These are phyloP conservation scores for Cyberlindnera euphorbiae DNA, from an alignment of 805 yeast genomes.

Conservation along the genomic window DNA sequence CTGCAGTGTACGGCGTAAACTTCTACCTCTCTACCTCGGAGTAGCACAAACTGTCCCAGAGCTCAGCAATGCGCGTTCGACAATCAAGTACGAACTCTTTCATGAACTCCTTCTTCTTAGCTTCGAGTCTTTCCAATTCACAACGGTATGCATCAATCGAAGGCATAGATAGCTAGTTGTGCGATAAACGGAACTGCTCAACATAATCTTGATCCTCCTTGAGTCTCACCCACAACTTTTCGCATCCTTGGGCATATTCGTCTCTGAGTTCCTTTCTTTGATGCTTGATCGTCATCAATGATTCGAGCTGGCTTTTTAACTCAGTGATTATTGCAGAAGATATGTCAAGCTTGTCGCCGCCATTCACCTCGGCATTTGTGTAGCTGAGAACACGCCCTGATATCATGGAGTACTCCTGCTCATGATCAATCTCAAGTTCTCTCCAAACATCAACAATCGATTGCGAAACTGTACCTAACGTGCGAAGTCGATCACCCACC, in stretches of 20 bases:
- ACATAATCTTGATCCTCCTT: constrained; percentile 40
- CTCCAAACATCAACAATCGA: constrained; percentile 17
- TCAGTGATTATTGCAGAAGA: constrained; percentile 13
- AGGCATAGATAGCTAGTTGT: constrained; percentile 42
- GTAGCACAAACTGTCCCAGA: constrained; percentile 62
- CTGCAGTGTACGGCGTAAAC: constrained; percentile 38
- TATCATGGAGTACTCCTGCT: constrained; percentile 18
- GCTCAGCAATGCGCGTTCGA: constrained; percentile 49
- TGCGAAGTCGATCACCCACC: constrained; percentile 12
- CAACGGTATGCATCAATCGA: constrained; percentile 46
- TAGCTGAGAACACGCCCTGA: constrained; percentile 13
- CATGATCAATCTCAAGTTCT: constrained; percentile 23
- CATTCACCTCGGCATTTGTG: not conserved
- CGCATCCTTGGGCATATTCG: constrained; percentile 36
- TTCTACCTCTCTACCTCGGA: constrained; percentile 43
- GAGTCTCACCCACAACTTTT: constrained; percentile 51
- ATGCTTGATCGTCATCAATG: constrained; percentile 9
- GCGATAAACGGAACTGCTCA: constrained; percentile 35
- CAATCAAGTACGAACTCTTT: constrained; percentile 64
- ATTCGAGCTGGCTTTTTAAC: constrained; percentile 8
- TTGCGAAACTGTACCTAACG: constrained; percentile 10
- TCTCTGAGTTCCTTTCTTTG: constrained; percentile 12
- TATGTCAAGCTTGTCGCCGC: constrained; percentile 8
- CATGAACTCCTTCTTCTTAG: constrained; percentile 58
- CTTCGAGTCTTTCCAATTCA: constrained; percentile 54